Evolutionary conservation across 169 alveolate species (phyloP).

Genomic region (Plasmodium berghei): DNA sequence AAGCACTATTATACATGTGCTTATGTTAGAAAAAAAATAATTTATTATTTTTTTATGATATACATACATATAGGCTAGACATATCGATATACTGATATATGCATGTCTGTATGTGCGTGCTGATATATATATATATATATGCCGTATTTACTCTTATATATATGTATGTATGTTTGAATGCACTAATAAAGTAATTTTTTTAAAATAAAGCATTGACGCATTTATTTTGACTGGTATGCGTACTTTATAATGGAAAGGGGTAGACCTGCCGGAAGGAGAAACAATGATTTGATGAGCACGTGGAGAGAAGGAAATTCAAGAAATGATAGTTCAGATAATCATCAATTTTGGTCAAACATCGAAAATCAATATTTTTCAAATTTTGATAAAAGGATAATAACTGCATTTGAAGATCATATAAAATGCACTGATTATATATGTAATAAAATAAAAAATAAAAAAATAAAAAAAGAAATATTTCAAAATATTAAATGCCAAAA

Average conservation of each 20-base stretch:
- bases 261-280: slow-evolving; percentile 46
- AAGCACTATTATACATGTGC: neutral
- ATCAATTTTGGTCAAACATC: slow-evolving; percentile 66
- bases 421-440: slow-evolving; percentile 73
- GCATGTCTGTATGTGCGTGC: neutral
- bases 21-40: neutral
- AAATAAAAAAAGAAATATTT: slow-evolving; percentile 55
- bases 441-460: slow-evolving; percentile 50
- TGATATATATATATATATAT: slow-evolving; percentile 1
- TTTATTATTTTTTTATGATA: neutral
- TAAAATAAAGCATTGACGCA: neutral
- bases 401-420: slow-evolving; percentile 74
- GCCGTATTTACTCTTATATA: neutral
- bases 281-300: slow-evolving; percentile 34
- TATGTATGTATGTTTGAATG: slow-evolving; percentile 8
- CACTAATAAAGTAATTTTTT: neutral
- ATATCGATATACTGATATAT: neutral
- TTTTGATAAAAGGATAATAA: slow-evolving; percentile 50
- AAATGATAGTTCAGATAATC: slow-evolving; percentile 49
- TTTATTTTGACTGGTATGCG: neutral
- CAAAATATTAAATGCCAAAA: slow-evolving; percentile 45
- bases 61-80: too few relatives aligned
- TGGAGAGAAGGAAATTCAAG: slow-evolving; percentile 63
- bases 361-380: slow-evolving; percentile 70
- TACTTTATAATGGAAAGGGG: slow-evolving; percentile 73